A percentile compares a stretch with the other conserved stretches of the same genome.
Conservation (phyloP, 1,284 basidiomycete species). For the Calocybe gambosa region DNA sequence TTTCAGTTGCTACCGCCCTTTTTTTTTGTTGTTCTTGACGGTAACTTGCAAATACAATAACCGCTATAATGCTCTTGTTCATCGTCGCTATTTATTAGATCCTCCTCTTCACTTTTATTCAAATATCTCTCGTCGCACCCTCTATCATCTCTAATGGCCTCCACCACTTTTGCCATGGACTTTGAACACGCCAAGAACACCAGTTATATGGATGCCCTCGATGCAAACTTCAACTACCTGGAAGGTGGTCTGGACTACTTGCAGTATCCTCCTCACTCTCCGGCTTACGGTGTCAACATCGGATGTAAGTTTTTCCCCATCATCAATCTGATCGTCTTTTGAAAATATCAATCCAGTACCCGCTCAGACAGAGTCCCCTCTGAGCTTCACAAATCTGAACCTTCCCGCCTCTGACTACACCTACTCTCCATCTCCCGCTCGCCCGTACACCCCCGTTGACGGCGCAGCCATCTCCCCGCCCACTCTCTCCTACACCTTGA, state of each 20-base stretch:
- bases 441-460: slow-evolving; percentile 63
- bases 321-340: too few species aligned
- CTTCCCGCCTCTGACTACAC: slow-evolving; percentile 58
- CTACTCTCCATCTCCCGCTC: slow-evolving; percentile 55
- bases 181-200: slow-evolving; percentile 38
- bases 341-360: too few species aligned
- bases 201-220: slow-evolving; percentile 43
- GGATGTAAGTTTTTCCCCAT: slow-evolving; percentile 31
- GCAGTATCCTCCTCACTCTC: slow-evolving; percentile 38
- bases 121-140: not conserved
- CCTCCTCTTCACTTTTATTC: slow-evolving; percentile 2
- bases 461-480: slow-evolving; percentile 61
- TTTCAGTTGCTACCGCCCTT: slow-evolving; percentile 26
- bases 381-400: slow-evolving; percentile 58
- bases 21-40: slow-evolving; percentile 18
- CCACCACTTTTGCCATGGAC: slow-evolving; percentile 32
- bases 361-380: slow-evolving; percentile 44
- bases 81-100: slow-evolving; percentile 16
- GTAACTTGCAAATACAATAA: slow-evolving; percentile 13
- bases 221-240: slow-evolving; percentile 50
- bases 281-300: slow-evolving; percentile 36
- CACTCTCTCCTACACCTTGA: slow-evolving; percentile 57
- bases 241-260: slow-evolving; percentile 47
- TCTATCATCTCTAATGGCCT: slow-evolving; percentile 9
- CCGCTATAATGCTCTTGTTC: slow-evolving; percentile 14